These are phyloP conservation scores for Nigrospora osmanthi DNA, from an alignment of 2,329 filamentous ascomycete species.

Conservation along the genomic window DNA sequence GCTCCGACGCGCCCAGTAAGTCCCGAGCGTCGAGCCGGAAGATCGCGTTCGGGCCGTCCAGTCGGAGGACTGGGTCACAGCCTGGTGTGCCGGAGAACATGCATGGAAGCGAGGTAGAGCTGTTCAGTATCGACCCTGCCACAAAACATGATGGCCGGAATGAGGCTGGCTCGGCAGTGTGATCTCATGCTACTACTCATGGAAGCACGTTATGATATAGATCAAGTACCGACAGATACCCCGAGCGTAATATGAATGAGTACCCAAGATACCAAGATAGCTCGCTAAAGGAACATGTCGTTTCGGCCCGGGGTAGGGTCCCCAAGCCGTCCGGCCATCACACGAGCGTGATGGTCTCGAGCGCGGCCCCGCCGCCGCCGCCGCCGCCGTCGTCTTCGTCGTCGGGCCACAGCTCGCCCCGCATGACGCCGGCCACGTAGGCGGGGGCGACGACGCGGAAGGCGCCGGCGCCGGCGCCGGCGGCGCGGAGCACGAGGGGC, in stretches of 20 bases:
- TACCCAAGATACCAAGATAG: too few relatives aligned
- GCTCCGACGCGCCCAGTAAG: background rate
- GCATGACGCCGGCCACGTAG: slow-evolving; percentile 2
- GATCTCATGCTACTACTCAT: too few relatives aligned
- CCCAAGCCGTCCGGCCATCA: background rate
- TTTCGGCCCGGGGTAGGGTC: too few relatives aligned
- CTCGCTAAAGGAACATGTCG: too few relatives aligned
- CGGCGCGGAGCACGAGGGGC: background rate
- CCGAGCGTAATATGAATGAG: too few relatives aligned
- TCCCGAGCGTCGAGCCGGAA: too few relatives aligned
- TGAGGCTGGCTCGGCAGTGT: too few relatives aligned
- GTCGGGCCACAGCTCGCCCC: slow-evolving; percentile 4
- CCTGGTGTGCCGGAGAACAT: background rate
- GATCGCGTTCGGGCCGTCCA: background rate
- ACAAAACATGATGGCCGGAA: background rate
- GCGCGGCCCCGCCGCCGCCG: too few relatives aligned
- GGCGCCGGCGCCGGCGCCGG: background rate
- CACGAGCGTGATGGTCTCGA: slow-evolving; percentile 3
- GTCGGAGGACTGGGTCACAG: background rate
- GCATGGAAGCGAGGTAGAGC: background rate
- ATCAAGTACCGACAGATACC: too few relatives aligned
- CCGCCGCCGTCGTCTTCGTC: too few relatives aligned
- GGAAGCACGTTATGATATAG: too few relatives aligned
- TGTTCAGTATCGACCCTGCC: background rate
- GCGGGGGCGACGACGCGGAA: slow-evolving; percentile 3